These are phyloP conservation scores for Leucosporidium scottii DNA, from an alignment of 768 basidiomycete species.

Conservation along the genomic window DNA sequence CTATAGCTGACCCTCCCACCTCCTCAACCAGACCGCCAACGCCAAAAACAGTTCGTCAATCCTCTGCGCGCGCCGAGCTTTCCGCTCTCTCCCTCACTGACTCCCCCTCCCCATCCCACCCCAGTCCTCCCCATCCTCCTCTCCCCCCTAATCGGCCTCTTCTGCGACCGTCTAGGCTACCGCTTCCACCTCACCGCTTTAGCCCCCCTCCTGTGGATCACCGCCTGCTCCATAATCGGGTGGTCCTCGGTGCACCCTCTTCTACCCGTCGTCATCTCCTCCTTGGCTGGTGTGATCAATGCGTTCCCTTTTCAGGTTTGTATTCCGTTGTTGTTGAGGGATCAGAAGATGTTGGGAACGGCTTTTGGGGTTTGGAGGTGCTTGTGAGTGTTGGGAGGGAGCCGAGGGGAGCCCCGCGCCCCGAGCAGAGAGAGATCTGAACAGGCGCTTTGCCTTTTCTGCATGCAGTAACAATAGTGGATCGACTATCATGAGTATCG, in stretches of 20 bases:
- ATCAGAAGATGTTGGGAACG: neutral
- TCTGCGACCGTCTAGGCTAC: neutral
- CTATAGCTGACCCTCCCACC: no score
- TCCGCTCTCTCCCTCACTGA: neutral
- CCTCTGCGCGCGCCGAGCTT: neutral
- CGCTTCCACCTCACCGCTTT: conserved; percentile 3
- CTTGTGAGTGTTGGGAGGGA: no score
- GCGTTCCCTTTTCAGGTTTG: neutral
- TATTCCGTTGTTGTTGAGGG: neutral
- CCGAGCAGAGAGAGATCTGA: no score
- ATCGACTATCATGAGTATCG: neutral
- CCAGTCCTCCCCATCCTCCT: neutral
- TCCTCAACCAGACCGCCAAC: neutral
- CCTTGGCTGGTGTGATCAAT: neutral
- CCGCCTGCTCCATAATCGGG: neutral
- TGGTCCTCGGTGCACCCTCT: neutral
- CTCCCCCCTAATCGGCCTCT: neutral
- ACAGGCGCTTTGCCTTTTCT: neutral
- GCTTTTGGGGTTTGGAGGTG: neutral
- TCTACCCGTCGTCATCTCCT: neutral
- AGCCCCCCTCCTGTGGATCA: neutral
- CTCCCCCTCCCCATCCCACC: neutral
- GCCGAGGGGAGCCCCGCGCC: no score
- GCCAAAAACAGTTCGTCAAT: neutral
- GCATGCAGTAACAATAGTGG: neutral